phyloP scores from a whole-genome alignment of 1,139 yeast species.

The Geotrichum candidum region DNA sequence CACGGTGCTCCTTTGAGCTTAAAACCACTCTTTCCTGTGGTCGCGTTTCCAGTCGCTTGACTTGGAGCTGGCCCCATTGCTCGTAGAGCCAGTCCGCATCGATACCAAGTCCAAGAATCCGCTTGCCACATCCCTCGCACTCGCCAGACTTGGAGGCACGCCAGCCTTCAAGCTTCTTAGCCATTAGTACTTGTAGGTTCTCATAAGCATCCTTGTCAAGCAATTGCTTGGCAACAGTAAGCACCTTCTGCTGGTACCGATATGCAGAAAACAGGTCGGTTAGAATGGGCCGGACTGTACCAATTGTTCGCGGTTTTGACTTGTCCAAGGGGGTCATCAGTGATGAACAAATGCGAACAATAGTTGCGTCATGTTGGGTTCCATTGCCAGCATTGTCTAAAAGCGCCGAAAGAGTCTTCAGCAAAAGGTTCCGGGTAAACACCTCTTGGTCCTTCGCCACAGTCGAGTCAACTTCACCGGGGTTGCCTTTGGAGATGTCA shows the following conservation, averaged over 20 bases:
- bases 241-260: slow-evolving; percentile 55
- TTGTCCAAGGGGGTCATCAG: slow-evolving; percentile 24
- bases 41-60: slow-evolving; percentile 12
- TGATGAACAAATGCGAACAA: slow-evolving; percentile 27
- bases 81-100: slow-evolving; percentile 35
- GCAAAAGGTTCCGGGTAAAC: slow-evolving; percentile 24
- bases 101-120: slow-evolving; percentile 57
- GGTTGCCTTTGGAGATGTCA: slow-evolving; percentile 20
- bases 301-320: slow-evolving; percentile 23
- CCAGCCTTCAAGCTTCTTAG: slow-evolving; percentile 54
- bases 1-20: slow-evolving; percentile 9
- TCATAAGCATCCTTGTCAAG: slow-evolving; percentile 50
- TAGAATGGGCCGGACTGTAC: slow-evolving; percentile 51
- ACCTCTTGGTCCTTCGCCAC: slow-evolving; percentile 7
- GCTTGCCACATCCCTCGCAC: slow-evolving; percentile 68
- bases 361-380: slow-evolving; percentile 25
- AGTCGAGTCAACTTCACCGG: slow-evolving; percentile 5
- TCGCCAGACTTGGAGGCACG: slow-evolving; percentile 43
- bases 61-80: slow-evolving; percentile 31
- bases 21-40: background rate
- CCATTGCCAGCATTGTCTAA: slow-evolving; percentile 23
- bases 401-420: slow-evolving; percentile 25
- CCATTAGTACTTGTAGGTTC: slow-evolving; percentile 40
- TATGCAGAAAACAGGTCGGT: slow-evolving; percentile 61
- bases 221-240: slow-evolving; percentile 48